phyloP scores from a whole-genome alignment of 805 yeast species.

The Candida quercuum region DNA sequence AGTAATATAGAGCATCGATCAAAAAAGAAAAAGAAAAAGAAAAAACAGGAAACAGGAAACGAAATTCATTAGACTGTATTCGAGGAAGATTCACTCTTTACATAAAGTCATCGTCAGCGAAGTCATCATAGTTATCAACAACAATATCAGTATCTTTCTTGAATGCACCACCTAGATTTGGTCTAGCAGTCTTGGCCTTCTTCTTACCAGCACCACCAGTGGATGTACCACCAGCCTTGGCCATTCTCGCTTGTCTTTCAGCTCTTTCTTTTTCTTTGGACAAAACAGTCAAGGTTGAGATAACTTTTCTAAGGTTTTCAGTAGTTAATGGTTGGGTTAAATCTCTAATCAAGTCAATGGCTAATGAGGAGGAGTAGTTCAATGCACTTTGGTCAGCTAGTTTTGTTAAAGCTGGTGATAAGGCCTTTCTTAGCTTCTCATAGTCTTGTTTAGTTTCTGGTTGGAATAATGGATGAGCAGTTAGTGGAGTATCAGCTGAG shows the following conservation, averaged over 20 bases:
- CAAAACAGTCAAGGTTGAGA: constrained; percentile 76
- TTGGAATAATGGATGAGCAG: constrained; percentile 75
- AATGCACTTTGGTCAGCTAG: constrained; percentile 57
- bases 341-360: constrained; percentile 83
- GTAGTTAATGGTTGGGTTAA: constrained; percentile 72
- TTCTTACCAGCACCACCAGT: constrained; percentile 94
- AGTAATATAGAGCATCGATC: too few species aligned
- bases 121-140: constrained; percentile 47
- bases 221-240: constrained; percentile 79
- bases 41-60: not conserved
- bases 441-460: constrained; percentile 77
- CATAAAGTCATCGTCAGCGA: constrained; percentile 83
- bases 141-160: constrained; percentile 65
- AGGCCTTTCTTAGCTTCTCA: constrained; percentile 69
- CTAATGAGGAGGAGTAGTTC: constrained; percentile 69
- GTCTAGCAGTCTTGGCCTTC: constrained; percentile 71
- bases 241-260: constrained; percentile 83
- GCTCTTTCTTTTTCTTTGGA: constrained; percentile 82
- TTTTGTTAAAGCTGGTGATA: constrained; percentile 54
- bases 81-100: constrained; percentile 22
- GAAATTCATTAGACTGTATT: too few species aligned
- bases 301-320: constrained; percentile 80
- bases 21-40: not conserved
- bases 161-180: constrained; percentile 56
- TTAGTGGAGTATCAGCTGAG: constrained; percentile 60